Evolutionary conservation across 2,329 filamentous ascomycete species (phyloP).

Genomic region (Tympanopsis confertula): DNA sequence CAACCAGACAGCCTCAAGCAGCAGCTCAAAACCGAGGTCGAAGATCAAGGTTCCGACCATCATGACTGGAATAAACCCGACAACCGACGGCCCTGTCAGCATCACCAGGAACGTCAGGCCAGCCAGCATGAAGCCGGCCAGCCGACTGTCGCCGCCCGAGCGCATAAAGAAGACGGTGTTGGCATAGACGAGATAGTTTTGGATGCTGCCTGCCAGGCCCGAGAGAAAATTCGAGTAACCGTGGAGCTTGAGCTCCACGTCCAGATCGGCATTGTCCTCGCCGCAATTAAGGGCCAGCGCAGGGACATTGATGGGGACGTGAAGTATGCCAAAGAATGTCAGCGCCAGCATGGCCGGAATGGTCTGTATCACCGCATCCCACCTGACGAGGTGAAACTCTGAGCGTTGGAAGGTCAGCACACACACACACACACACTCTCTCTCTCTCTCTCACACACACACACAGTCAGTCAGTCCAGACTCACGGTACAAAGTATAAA

Average conservation of each 20-base stretch:
- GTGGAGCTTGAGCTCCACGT: conserved; percentile 83
- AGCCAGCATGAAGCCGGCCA: conserved; percentile 79
- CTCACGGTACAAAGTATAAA: conserved; percentile 88
- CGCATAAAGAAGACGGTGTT: conserved; percentile 96
- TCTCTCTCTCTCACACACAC: too few relatives aligned
- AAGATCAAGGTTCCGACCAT: conserved; percentile 95
- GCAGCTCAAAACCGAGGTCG: conserved; percentile 81
- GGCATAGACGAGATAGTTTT: conserved; percentile 95
- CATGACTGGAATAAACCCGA: conserved; percentile 92
- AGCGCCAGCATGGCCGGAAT: conserved; percentile 91
- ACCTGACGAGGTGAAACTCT: conserved; percentile 76
- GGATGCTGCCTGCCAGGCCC: conserved; percentile 74
- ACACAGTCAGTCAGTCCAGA: conserved; percentile 12
- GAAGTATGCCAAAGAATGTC: conserved; percentile 92
- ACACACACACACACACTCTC: too few relatives aligned
- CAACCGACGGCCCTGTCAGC: conserved; percentile 73
- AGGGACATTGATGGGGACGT: conserved; percentile 96
- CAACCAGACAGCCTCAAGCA: conserved; percentile 77
- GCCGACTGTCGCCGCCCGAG: conserved; percentile 75
- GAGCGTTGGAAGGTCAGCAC: conserved; percentile 9
- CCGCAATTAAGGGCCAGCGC: conserved; percentile 81
- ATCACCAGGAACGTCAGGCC: conserved; percentile 69
- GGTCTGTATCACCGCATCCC: conserved; percentile 70
- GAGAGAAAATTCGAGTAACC: conserved; percentile 87
- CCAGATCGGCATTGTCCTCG: conserved; percentile 83